Evolutionary conservation across 345 rosid species (phyloP).

Genomic region (Syzygium aromaticum): DNA sequence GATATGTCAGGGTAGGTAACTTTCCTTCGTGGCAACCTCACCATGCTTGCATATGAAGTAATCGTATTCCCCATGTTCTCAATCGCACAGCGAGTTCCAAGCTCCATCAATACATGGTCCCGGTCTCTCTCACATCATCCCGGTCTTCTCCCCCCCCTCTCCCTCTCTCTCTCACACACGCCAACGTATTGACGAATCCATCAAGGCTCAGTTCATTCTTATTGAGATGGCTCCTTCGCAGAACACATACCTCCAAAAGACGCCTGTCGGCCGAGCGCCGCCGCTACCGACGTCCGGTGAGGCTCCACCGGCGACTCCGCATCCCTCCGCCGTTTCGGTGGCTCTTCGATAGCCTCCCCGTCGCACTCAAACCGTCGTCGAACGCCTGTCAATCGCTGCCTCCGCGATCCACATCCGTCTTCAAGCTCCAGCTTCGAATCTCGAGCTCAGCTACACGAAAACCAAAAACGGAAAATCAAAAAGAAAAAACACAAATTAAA

Average conservation of each 20-base stretch:
- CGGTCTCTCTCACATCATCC: background rate
- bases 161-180: background rate
- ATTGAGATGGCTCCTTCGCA: background rate
- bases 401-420: background rate
- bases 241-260: background rate
- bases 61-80: background rate
- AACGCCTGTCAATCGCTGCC: background rate
- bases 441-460: background rate
- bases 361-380: background rate
- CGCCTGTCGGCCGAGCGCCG: background rate
- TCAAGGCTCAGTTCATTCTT: background rate
- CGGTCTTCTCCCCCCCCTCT: slow-evolving; percentile 1
- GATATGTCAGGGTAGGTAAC: slow-evolving; percentile 23
- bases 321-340: background rate
- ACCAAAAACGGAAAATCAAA: background rate
- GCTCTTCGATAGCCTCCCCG: background rate
- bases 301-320: background rate
- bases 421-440: background rate
- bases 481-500: background rate
- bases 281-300: background rate
- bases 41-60: slow-evolving; percentile 60
- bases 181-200: background rate
- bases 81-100: background rate
- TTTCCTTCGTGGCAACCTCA: slow-evolving; percentile 26
- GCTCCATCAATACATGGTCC: background rate